Percentiles rank a stretch among this genome's conserved stretches.
These are phyloP conservation scores for Apiospora arundinis DNA, from an alignment of 2,329 filamentous ascomycete genomes.

Conservation along the genomic window DNA sequence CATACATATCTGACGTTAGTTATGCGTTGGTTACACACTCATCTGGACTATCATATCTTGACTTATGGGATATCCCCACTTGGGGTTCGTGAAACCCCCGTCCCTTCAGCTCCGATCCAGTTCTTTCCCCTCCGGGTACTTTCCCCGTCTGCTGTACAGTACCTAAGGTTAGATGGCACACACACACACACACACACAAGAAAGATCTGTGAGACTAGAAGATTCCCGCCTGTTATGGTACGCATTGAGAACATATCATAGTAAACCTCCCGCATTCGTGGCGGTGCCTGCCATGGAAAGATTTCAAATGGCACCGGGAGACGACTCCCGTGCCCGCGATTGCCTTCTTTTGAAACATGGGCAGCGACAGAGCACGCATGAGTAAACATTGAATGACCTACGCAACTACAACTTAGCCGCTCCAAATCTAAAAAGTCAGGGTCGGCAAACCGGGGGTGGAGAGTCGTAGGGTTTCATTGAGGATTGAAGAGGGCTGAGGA, in stretches of 20 bases:
- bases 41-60: neutral
- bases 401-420: neutral
- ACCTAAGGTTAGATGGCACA: too few species aligned
- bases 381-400: neutral
- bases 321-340: neutral
- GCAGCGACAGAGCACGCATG: neutral
- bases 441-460: neutral
- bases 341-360: neutral
- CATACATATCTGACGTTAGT: neutral
- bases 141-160: too few species aligned
- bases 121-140: neutral
- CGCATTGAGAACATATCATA: too few species aligned
- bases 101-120: neutral
- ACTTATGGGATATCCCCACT: neutral
- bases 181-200: too few species aligned
- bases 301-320: neutral
- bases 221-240: neutral
- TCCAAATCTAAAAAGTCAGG: neutral
- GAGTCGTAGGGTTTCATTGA: neutral
- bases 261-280: neutral
- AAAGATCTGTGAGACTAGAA: too few species aligned
- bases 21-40: neutral
- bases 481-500: conserved; percentile 3
- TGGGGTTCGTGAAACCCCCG: conserved; percentile 15
- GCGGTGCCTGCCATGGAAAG: neutral